Evolutionary conservation across 768 basidiomycete genomes (phyloP), one percentile per base, ranked within the genome.

Genomic region (Leccinum aurantiacum): DNA sequence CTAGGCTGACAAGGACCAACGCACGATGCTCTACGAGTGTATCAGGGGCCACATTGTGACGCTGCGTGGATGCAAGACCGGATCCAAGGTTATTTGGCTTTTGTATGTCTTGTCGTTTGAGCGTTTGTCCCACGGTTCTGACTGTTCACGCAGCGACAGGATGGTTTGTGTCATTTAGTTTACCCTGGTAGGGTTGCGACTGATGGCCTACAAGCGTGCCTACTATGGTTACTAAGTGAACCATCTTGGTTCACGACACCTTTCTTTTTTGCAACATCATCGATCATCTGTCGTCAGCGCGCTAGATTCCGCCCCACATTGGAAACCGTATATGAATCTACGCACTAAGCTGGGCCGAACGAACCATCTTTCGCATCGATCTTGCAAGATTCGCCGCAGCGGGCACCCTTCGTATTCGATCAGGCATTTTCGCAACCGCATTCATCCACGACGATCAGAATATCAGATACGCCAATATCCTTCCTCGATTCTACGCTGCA

Each of bases 11-110:
- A 91, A 92, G 72, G 92, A 93, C 56, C 92, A 94, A 70, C 85
- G 92, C 22, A 85, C 88, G 3, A 73, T 87, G 60, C 78, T 94
- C 37, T 93, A 92, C 67, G 91, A 93, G 47, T 92, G 92, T 66
- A 92, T 93, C 63, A 82, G 88, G 41, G 90, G 90, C 3, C 91
- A 93, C 68, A 92, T 93, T 63, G 91, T 93, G 51, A 93, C 91
- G 29, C 79, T 94, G n/a, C 84, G 92, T 38, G 92, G 92, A 22
- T 93, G 91, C 71, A 93, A 93, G 79, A 92, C 92, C 2, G 92
- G 92, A 27, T 93, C 91, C 1, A 93, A 92, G 70, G 90, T 93
- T 68, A 93, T 93, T 69, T 94, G 92, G 92, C 80, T 94, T 53
- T 94, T 94, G 82, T 83, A 70, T 52, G 81, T 54, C 4, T 52